phyloP scores from a whole-genome alignment of 2,329 filamentous ascomycete species.

The Alternaria angustiovoidea region DNA sequence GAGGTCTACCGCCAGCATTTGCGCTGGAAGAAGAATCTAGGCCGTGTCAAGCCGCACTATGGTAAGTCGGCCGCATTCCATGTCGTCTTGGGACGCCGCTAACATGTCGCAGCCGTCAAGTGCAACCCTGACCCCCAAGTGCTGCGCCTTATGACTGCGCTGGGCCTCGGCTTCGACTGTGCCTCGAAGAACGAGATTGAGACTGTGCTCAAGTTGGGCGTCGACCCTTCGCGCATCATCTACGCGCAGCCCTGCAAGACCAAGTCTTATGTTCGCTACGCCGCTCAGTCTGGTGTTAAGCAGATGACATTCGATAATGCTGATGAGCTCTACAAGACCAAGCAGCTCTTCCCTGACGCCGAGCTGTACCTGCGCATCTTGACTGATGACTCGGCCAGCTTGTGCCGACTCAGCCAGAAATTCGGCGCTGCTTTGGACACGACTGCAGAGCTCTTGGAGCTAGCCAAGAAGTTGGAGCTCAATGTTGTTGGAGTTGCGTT shows the following conservation, averaged over 20 bases:
- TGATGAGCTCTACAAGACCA: constrained; percentile 98
- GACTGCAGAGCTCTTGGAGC: constrained; percentile 76
- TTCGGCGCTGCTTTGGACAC: constrained; percentile 91
- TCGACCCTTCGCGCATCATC: constrained; percentile 91
- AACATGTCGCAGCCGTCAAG: constrained; percentile 77
- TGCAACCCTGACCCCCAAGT: constrained; percentile 96
- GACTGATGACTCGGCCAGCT: constrained; percentile 92
- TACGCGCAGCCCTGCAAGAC: constrained; percentile 99
- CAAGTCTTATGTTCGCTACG: constrained; percentile 94
- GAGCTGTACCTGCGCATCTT: constrained; percentile 94
- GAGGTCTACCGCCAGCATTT: constrained; percentile 99
- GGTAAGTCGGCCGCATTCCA: constrained; percentile 62
- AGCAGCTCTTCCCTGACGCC: constrained; percentile 85
- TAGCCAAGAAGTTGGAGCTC: constrained; percentile 82
- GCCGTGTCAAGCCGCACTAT: constrained; percentile 95
- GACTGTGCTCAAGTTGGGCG: constrained; percentile 81
- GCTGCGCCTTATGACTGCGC: constrained; percentile 82
- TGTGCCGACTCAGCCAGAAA: constrained; percentile 96
- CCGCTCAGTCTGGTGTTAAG: constrained; percentile 82
- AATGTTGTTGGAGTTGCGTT: constrained; percentile 97
- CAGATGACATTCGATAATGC: constrained; percentile 99
- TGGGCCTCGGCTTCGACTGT: constrained; percentile 97
- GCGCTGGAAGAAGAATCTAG: constrained; percentile 95
- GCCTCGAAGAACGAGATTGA: constrained; percentile 98
- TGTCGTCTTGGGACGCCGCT: constrained; percentile 20